These are phyloP conservation scores for Pilatotrama ljubarskyi DNA, from an alignment of 768 basidiomycete genomes.

Conservation along the genomic window DNA sequence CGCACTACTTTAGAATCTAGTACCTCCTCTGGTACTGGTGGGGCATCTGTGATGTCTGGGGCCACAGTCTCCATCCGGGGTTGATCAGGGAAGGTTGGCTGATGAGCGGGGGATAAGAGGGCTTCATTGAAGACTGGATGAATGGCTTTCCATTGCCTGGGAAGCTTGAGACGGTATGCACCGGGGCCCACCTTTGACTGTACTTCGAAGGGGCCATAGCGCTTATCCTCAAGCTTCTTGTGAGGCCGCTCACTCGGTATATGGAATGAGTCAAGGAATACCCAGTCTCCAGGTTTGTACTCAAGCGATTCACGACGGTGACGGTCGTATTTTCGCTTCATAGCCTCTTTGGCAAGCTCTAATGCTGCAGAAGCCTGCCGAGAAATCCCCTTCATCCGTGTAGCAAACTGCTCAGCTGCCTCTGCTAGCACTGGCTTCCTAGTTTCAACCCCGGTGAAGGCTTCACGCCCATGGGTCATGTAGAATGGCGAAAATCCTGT, in stretches of 20 bases:
- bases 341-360: slow-evolving; percentile 24
- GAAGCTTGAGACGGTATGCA: slow-evolving; percentile 29
- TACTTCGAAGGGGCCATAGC: slow-evolving; percentile 30
- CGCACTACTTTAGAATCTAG: slow-evolving; percentile 13
- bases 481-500: slow-evolving; percentile 37
- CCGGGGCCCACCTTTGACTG: slow-evolving; percentile 22
- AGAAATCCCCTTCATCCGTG: background rate
- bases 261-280: slow-evolving; percentile 30
- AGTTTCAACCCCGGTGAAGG: slow-evolving; percentile 10
- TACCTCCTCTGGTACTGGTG: slow-evolving; percentile 22
- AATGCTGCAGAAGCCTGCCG: slow-evolving; percentile 16
- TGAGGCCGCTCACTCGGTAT: slow-evolving; percentile 25
- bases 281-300: slow-evolving; percentile 26
- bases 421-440: slow-evolving; percentile 2
- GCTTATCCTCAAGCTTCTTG: slow-evolving; percentile 27
- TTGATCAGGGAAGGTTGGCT: slow-evolving; percentile 9
- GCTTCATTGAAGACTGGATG: slow-evolving; percentile 30
- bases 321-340: slow-evolving; percentile 28
- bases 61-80: slow-evolving; percentile 4
- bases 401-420: background rate
- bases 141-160: slow-evolving; percentile 24
- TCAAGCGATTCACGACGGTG: background rate
- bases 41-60: slow-evolving; percentile 12
- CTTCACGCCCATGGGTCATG: slow-evolving; percentile 28
- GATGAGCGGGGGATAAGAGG: slow-evolving; percentile 14